Conservation (phyloP, 441 rosid species). For the Cnidoscolus chayamansa region DNA sequence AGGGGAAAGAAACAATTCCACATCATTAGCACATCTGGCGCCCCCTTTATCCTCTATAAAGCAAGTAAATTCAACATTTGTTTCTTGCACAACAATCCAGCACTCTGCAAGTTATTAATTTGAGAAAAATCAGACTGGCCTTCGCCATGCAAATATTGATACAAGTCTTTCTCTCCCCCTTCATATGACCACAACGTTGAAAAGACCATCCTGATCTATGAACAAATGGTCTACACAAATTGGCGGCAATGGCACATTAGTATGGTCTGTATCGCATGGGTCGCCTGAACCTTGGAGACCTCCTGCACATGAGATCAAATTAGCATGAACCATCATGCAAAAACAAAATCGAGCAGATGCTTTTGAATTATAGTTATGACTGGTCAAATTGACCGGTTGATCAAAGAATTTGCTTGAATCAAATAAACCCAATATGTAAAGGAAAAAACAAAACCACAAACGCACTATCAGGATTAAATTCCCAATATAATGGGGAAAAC, state of each 20-base stretch:
- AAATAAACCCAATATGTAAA: background rate
- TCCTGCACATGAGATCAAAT: constrained; percentile 47
- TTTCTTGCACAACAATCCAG: constrained; percentile 10
- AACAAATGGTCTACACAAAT: constrained; percentile 4
- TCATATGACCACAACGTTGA: background rate
- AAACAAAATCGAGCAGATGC: background rate
- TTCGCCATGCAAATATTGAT: constrained; percentile 12
- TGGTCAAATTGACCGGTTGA: background rate
- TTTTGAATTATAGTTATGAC: background rate
- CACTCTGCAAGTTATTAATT: constrained; percentile 1
- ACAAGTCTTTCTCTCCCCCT: constrained; percentile 1
- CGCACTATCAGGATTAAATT: background rate
- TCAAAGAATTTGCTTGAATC: background rate
- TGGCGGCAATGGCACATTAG: background rate
- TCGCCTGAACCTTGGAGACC: constrained; percentile 74
- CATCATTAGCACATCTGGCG: constrained; percentile 15
- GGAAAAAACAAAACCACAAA: background rate
- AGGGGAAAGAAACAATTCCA: background rate
- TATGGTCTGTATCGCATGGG: constrained; percentile 22
- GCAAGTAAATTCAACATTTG: constrained; percentile 6
- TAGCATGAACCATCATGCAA: background rate
- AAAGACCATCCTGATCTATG: constrained; percentile 4
- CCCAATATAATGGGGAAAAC: background rate
- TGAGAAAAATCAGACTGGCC: constrained; percentile 13
- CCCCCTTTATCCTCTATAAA: constrained; percentile 5